These are phyloP conservation scores for Ganoderma lucidum DNA, from an alignment of 1,284 basidiomycete genomes.

Conservation along the genomic window DNA sequence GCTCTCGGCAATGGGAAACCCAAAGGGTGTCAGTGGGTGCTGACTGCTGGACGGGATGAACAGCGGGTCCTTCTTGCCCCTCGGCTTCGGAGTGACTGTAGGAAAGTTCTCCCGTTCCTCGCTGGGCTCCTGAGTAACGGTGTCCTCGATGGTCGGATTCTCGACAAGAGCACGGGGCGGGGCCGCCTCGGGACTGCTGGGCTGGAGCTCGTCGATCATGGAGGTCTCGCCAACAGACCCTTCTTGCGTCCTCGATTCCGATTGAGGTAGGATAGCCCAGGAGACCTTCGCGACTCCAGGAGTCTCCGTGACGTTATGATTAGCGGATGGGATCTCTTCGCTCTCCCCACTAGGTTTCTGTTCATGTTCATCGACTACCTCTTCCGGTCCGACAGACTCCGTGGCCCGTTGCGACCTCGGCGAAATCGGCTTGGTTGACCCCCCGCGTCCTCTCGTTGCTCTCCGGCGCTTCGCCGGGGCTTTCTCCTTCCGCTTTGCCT, in stretches of 20 bases:
- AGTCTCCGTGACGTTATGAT: slow-evolving; percentile 2
- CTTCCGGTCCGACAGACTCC: slow-evolving; percentile 13
- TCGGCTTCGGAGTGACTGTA: slow-evolving; percentile 21
- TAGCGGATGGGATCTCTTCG: not conserved
- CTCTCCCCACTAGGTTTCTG: not conserved
- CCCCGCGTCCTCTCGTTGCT: slow-evolving; percentile 14
- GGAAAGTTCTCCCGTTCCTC: slow-evolving; percentile 6
- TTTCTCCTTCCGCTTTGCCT: slow-evolving; percentile 32
- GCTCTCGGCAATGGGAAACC: slow-evolving; percentile 25
- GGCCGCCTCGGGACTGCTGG: slow-evolving; percentile 41
- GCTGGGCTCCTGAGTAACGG: not conserved
- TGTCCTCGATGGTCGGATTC: not conserved
- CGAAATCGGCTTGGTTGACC: slow-evolving; percentile 21
- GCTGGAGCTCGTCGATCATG: slow-evolving; percentile 48
- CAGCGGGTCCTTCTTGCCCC: slow-evolving; percentile 31
- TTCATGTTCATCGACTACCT: slow-evolving; percentile 13
- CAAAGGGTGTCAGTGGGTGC: slow-evolving; percentile 30
- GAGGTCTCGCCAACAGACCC: slow-evolving; percentile 32
- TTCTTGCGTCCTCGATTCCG: slow-evolving; percentile 21
- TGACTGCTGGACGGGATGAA: slow-evolving; percentile 45
- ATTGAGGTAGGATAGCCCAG: slow-evolving; percentile 35
- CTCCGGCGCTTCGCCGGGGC: slow-evolving; percentile 22
- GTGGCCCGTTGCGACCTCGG: slow-evolving; percentile 16
- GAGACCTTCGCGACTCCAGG: slow-evolving; percentile 27
- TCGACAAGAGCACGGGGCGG: slow-evolving; percentile 7